Evolutionary conservation across 1,284 basidiomycete genomes (phyloP).

Genomic region (Heterobasidion parviporum): DNA sequence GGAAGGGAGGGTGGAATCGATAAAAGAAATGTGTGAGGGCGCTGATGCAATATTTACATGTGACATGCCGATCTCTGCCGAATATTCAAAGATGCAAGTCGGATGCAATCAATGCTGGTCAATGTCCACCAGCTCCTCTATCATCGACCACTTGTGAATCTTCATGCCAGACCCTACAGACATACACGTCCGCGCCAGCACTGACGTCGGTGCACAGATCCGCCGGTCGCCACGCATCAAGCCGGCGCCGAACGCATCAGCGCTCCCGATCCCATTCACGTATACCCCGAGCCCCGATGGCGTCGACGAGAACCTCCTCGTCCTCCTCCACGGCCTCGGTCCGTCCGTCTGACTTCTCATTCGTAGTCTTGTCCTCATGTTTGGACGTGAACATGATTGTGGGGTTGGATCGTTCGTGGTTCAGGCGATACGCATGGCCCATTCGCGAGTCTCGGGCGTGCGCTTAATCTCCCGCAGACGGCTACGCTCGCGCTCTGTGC

Average conservation of each 20-base stretch:
- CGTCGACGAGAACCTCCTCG: constrained; percentile 79
- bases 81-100: no score
- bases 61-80: no score
- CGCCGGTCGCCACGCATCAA: constrained; percentile 33
- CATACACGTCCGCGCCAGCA: constrained; percentile 56
- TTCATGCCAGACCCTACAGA: constrained; percentile 4
- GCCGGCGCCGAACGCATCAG: constrained; percentile 35
- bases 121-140: no score
- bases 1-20: no score
- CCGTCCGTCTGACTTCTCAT: constrained; percentile 14
- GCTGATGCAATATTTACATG: no score
- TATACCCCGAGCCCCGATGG: constrained; percentile 71
- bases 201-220: constrained; percentile 8
- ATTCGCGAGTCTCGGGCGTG: constrained; percentile 66
- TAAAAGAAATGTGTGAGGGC: no score
- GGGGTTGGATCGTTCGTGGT: background rate
- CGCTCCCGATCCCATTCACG: constrained; percentile 47
- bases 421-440: constrained; percentile 77
- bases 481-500: constrained; percentile 77
- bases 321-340: constrained; percentile 87
- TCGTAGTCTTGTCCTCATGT: no score
- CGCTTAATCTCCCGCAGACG: constrained; percentile 80
- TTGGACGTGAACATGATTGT: no score
- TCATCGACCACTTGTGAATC: no score
- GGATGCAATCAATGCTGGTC: no score